phyloP scores from a whole-genome alignment of 345 rosid species.

The Viola odorata region DNA sequence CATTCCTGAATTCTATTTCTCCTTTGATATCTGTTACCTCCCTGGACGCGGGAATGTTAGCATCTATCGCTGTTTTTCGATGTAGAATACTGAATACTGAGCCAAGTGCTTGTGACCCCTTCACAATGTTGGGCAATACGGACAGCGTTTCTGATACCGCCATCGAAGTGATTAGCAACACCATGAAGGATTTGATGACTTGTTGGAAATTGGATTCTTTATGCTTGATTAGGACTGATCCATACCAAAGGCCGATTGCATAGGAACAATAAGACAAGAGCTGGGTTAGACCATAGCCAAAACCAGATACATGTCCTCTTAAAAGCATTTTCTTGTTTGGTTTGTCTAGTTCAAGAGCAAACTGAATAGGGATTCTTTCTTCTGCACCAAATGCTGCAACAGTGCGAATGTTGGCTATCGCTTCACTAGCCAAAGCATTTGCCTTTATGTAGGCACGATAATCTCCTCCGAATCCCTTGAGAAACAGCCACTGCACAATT shows the following conservation, averaged over 20 bases:
- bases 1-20: constrained; percentile 50
- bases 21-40: constrained; percentile 43
- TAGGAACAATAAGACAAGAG: constrained; percentile 53
- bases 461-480: constrained; percentile 81
- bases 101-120: constrained; percentile 77
- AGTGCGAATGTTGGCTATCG: constrained; percentile 60
- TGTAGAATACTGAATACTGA: constrained; percentile 63
- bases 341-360: constrained; percentile 45
- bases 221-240: constrained; percentile 50
- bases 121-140: constrained; percentile 75
- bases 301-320: constrained; percentile 73
- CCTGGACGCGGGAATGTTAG: constrained; percentile 36
- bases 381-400: constrained; percentile 73
- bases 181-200: constrained; percentile 62
- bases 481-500: constrained; percentile 58
- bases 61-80: constrained; percentile 45
- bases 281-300: constrained; percentile 69
- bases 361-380: constrained; percentile 42
- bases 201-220: constrained; percentile 46
- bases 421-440: constrained; percentile 65
- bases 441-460: constrained; percentile 56
- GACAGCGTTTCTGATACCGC: constrained; percentile 76
- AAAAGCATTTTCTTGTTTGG: constrained; percentile 55
- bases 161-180: constrained; percentile 56
- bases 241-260: constrained; percentile 87